Evolutionary conservation across 345 rosid genomes (phyloP), one percentile per base, ranked within the genome.

Genomic region (Noccaea bulbosa): DNA sequence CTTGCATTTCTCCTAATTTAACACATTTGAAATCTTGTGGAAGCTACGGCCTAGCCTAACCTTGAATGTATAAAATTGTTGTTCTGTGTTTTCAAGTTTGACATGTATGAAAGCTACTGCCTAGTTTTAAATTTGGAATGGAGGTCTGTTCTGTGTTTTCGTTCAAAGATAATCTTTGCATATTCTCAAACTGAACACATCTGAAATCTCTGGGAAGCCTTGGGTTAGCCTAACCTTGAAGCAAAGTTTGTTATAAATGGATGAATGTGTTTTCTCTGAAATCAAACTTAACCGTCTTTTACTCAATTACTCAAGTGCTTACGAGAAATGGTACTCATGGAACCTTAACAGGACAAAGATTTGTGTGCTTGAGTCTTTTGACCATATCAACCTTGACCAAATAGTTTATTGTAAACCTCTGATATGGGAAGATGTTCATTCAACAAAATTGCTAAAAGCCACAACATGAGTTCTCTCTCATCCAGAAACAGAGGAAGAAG

Each of bases 371-470:
- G 17, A 20, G 22, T 20, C 22, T 20, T 20, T 20, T 20, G 22
- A 20, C 22, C 22, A 20, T 20, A 20, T 20, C 22, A 16, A 49
- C 7, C 34, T 22, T 9, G 30, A 20, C 53, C 53, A 20, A 17
- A 22, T 9, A 20, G 22, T 20, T 20, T 20, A 20, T 27, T 27
- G 30, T 27, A 27, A 27, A 27, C 30, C 4, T 27, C 4, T 27
- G 30, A 27, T 27, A 27, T 27, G 30, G 30, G 14, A 51, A 14
- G 37, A 30, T 6, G 32, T 27, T 51, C 10, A 33, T 33, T 20
- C 22, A 54, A 34, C 41, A 55, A 55, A 55, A 55, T 24, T 34
- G n/a, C 40, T 34, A 14, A 55, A 55, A 55, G 60, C 60, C 41
- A 34, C n/a, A 34, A 34, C n/a, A 34, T 34, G 40, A 55, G 12